These are phyloP conservation scores for Debaryomycetaceae sp. DNA, from an alignment of 1,139 yeast genomes.

Conservation along the genomic window DNA sequence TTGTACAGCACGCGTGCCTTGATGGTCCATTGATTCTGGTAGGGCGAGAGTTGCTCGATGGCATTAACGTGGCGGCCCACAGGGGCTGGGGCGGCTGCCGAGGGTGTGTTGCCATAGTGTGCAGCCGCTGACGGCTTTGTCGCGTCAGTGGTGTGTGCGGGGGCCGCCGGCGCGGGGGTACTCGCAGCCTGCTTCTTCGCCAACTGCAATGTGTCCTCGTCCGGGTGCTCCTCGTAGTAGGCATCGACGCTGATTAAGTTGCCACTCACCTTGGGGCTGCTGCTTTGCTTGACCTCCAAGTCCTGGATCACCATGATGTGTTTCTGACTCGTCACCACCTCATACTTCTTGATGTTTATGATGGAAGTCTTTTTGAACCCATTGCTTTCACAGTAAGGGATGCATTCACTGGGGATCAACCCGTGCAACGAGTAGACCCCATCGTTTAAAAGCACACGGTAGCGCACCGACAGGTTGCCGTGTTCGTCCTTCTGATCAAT, in stretches of 20 bases:
- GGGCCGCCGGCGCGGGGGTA: constrained; percentile 17
- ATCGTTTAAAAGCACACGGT: constrained; percentile 59
- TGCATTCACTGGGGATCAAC: constrained; percentile 57
- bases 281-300: constrained; percentile 41
- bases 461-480: constrained; percentile 42
- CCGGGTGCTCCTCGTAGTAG: constrained; percentile 52
- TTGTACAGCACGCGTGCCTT: constrained; percentile 88
- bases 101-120: constrained; percentile 19
- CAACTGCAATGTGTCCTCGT: constrained; percentile 38
- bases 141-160: constrained; percentile 11
- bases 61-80: constrained; percentile 48
- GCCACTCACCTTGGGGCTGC: constrained; percentile 36
- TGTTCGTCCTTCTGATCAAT: constrained; percentile 26
- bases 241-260: constrained; percentile 44
- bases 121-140: constrained; percentile 12
- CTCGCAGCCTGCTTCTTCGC: constrained; percentile 12
- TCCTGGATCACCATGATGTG: constrained; percentile 54
- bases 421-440: constrained; percentile 63
- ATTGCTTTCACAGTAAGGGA: constrained; percentile 44
- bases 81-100: constrained; percentile 12
- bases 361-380: constrained; percentile 35
- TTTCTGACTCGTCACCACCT: constrained; percentile 46
- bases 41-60: constrained; percentile 87
- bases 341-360: constrained; percentile 36
- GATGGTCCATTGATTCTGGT: constrained; percentile 86